Conservation (phyloP, 371 early-diverging fungal genomes). For the Funneliformis caledonium region DNA sequence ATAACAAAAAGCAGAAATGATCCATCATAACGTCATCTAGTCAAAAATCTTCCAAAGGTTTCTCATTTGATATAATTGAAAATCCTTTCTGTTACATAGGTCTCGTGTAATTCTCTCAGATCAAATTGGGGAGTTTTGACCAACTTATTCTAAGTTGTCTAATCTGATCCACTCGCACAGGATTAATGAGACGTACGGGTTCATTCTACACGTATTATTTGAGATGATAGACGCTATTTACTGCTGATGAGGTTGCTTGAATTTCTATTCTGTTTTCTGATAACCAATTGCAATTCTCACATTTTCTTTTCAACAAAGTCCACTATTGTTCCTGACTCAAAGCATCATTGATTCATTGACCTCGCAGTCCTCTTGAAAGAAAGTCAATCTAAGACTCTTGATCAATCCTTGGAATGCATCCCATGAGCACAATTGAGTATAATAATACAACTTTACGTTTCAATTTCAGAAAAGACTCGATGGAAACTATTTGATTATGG, state of each 20-base stretch:
- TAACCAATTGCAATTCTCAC: not conserved
- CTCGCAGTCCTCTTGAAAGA: not conserved
- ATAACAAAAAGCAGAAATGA: no score
- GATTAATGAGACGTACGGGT: not conserved
- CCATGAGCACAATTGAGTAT: not conserved
- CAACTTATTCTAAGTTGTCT: conserved; percentile 1
- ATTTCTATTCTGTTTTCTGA: not conserved
- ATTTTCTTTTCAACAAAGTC: conserved; percentile 3
- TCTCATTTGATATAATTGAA: not conserved
- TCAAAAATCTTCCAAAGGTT: not conserved
- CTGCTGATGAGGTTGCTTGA: not conserved
- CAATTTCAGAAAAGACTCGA: not conserved
- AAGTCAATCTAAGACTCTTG: not conserved
- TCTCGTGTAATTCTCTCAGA: not conserved
- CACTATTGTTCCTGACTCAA: not conserved
- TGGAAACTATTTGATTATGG: not conserved
- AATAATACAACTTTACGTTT: not conserved
- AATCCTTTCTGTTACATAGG: not conserved
- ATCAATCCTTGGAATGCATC: not conserved
- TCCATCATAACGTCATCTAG: not conserved
- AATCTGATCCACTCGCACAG: not conserved
- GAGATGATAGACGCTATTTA: not conserved
- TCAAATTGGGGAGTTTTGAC: not conserved
- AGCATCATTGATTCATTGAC: not conserved
- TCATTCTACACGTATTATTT: not conserved